Evolutionary conservation across 345 rosid species (phyloP).

Genomic region (Tarenaya hassleriana): DNA sequence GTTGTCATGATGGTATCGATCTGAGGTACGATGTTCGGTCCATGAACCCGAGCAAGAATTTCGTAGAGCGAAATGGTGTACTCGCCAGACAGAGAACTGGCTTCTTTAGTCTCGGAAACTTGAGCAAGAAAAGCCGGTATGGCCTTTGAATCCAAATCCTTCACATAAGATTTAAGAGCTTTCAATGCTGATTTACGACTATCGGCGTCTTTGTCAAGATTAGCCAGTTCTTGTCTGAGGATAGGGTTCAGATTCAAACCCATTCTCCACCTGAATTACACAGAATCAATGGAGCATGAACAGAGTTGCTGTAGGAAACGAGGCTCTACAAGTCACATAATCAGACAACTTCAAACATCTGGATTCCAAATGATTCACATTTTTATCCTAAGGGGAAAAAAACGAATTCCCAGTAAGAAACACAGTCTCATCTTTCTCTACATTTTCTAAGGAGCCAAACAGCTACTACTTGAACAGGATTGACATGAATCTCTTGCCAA

Average conservation of each 20-base stretch:
- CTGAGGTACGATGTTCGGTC: constrained; percentile 86
- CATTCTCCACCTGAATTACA: constrained; percentile 31
- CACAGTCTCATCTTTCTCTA: too few relatives aligned
- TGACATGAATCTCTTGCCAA: too few relatives aligned
- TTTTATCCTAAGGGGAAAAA: too few relatives aligned
- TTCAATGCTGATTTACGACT: constrained; percentile 93
- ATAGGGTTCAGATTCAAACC: constrained; percentile 66
- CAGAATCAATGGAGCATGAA: too few relatives aligned
- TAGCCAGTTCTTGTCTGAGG: constrained; percentile 65
- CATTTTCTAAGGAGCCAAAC: too few relatives aligned
- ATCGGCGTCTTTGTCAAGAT: constrained; percentile 85
- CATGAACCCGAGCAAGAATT: constrained; percentile 94
- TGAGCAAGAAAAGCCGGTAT: constrained; percentile 85
- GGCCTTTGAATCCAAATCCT: constrained; percentile 81
- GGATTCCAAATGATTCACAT: too few relatives aligned
- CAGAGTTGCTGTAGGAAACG: too few relatives aligned
- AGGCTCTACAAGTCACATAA: too few relatives aligned
- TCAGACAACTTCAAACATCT: too few relatives aligned
- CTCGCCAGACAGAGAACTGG: constrained; percentile 75
- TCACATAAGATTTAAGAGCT: constrained; percentile 82
- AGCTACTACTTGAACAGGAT: too few relatives aligned
- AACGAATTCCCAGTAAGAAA: too few relatives aligned
- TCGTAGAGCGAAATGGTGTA: constrained; percentile 92
- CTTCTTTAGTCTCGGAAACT: constrained; percentile 94
- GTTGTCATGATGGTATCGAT: constrained; percentile 84